phyloP scores from a whole-genome alignment of 73 alveolate species.

The Effrenium voratum region DNA sequence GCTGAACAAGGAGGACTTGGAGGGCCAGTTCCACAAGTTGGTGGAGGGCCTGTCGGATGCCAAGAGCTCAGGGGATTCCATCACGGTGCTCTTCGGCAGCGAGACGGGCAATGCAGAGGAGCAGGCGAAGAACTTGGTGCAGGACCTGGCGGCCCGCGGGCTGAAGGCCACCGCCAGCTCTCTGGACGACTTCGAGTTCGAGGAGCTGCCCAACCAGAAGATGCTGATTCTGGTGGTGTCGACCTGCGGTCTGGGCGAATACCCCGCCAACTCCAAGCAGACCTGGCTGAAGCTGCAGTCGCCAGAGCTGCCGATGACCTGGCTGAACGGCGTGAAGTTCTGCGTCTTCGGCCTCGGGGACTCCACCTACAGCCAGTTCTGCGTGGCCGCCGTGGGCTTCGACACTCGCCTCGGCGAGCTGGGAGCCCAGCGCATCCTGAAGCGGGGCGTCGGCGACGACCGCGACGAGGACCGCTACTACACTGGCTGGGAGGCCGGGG shows the following conservation, averaged over 20 bases:
- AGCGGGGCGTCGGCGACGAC: slow-evolving; percentile 91
- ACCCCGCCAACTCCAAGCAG: slow-evolving; percentile 92
- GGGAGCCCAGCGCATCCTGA: slow-evolving; percentile 84
- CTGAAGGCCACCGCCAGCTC: slow-evolving; percentile 73
- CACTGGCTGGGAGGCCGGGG: slow-evolving; percentile 88
- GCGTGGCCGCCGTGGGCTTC: slow-evolving; percentile 84
- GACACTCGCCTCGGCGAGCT: slow-evolving; percentile 92
- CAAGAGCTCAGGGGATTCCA: slow-evolving; percentile 15
- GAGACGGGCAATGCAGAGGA: slow-evolving; percentile 94
- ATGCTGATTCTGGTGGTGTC: slow-evolving; percentile 86
- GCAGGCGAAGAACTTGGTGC: slow-evolving; percentile 92
- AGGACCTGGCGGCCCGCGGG: slow-evolving; percentile 82
- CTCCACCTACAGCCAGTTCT: slow-evolving; percentile 91
- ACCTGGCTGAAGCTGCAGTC: slow-evolving; percentile 93
- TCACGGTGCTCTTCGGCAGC: slow-evolving; percentile 83
- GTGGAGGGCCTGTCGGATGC: slow-evolving; percentile 89
- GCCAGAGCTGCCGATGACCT: slow-evolving; percentile 78
- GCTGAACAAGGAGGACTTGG: slow-evolving; percentile 76
- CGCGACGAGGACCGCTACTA: slow-evolving; percentile 91
- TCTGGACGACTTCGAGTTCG: slow-evolving; percentile 89
- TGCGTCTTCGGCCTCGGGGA: slow-evolving; percentile 86
- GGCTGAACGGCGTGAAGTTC: slow-evolving; percentile 77
- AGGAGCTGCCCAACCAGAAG: slow-evolving; percentile 93
- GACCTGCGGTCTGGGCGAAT: slow-evolving; percentile 87
- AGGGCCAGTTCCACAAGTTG: slow-evolving; percentile 73